Evolutionary conservation across 2,329 filamentous ascomycete species (phyloP), one percentile per base, ranked within the genome.

Genomic region (Botrytis byssoidea): DNA sequence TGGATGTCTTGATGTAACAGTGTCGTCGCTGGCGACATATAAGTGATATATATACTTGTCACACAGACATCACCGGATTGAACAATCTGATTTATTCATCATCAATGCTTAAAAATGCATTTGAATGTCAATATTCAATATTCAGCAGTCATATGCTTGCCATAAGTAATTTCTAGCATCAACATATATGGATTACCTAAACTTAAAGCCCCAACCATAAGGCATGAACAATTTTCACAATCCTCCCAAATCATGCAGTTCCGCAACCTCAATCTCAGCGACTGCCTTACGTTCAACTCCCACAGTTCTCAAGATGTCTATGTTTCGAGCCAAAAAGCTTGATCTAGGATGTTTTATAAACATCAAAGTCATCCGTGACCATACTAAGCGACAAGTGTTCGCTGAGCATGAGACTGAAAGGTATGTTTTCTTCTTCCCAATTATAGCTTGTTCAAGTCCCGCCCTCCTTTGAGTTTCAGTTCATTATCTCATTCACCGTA

Each of bases 331-430:
- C 46, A 97, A 97, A 85, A 95, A 91, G 86, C 90, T 98, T 79
- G 94, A 98, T 79, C 85, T 98, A 78, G 91, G 92, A 82, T 93
- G 93, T 82, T 97, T 93, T 81, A 84, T 97, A 85, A 98, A 98
- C 81, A 89, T 92, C 82, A 91, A 92, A 78, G 89, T 93, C 78
- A 92, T 99, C 82, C 93, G 96, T 80, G 96, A 99, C 84, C 94
- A 98, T 85, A 95, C 94, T 72, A 99, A 98, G 89, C 92, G 96
- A 80, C 95, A 97, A 85, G 93, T 94, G 74, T 98, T 95, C 81
- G 92, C 92, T 81, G 87, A 94, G 82, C 86, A 92, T 81, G 96
- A 99, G 85, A 90, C 94, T 7, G 92, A 98, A 85, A 92, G 95
- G 95, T 81, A 79, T 55, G 76, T 29, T 44, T 20, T 32, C 69